Evolutionary conservation across 768 basidiomycete genomes (phyloP).

Genomic region (Cystobasidium tubakii): DNA sequence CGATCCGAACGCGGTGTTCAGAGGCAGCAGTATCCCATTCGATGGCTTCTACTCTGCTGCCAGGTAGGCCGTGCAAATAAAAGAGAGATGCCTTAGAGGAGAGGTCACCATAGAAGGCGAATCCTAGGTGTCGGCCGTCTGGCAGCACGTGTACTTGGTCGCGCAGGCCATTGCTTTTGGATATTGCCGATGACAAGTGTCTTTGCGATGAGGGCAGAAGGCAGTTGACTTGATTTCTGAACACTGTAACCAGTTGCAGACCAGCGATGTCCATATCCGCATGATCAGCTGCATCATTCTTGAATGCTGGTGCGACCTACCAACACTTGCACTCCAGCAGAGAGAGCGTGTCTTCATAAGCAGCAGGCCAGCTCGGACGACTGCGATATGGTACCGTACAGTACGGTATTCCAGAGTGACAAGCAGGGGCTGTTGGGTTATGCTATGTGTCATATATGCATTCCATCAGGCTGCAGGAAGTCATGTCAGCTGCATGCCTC

Average conservation of each 20-base stretch:
- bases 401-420: too few relatives aligned
- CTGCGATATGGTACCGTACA: too few relatives aligned
- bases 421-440: too few relatives aligned
- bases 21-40: neutral
- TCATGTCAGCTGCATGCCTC: conserved; percentile 4
- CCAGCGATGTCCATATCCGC: too few relatives aligned
- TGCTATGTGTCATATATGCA: neutral
- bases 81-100: neutral
- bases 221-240: neutral
- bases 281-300: too few relatives aligned
- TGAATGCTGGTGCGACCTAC: too few relatives aligned
- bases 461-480: neutral
- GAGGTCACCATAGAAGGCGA: neutral
- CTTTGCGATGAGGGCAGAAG: neutral
- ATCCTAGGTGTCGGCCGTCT: conserved; percentile 3
- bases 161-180: neutral
- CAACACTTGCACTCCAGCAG: neutral
- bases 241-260: neutral
- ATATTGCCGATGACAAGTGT: neutral
- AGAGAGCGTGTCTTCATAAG: neutral
- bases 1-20: neutral
- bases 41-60: neutral
- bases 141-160: neutral
- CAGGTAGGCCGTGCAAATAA: conserved; percentile 11
- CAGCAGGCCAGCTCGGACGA: neutral